Base-by-base conservation (phyloP, 2,329 filamentous ascomycete species). In the Ceratocystis lukuohia region DNA sequence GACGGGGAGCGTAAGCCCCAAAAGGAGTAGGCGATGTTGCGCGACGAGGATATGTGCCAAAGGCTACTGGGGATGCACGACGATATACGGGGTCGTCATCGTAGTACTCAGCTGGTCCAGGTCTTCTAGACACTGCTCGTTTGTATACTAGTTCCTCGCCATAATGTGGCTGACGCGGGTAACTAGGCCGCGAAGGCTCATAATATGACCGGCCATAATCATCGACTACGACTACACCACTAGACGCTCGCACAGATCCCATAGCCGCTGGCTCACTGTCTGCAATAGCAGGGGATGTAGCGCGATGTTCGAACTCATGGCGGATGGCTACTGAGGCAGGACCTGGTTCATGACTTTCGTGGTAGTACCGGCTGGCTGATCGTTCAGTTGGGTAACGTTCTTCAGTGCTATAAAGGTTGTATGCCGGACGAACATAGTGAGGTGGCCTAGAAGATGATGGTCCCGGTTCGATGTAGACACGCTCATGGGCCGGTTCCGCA, bases 171-270 rank as follows among this genome's bases (percentile, higher is more conserved):
- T 41, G 64, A 5, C 41, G 61, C 45, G 64, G 46, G 33, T 28
- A n/a, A 28, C 15, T 25, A 3, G 33, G 15, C 22, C n/a, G 61
- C 1, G 28, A 25, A 30, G 84, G 82, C 70, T 86, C 83, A 68
- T 81, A 74, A 76, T 92, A 96, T 73, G 90, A 85, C 73, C 89
- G 89, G 50, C 91, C 91, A 74, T 86, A 89, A 69, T 89, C 85
- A 75, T 96, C 92, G 65, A 95, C 80, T 44, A 96, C 80, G 69
- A 96, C 87, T 69, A 87, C 84, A 66, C 86, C 79, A 59, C 82
- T 77, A 20, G 82, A 80, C 5, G 82, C 79, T 62, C 79, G 74
- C 71, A 78, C 79, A 61, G 79, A 79, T 1, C 76, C 76, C 76
- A 83, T 80, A n/a, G 78, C 77, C 41, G 80, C 77, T n/a, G 33